Evolutionary conservation across 257 asterid genomes (phyloP).

Genomic region (Solanum sitiens): DNA sequence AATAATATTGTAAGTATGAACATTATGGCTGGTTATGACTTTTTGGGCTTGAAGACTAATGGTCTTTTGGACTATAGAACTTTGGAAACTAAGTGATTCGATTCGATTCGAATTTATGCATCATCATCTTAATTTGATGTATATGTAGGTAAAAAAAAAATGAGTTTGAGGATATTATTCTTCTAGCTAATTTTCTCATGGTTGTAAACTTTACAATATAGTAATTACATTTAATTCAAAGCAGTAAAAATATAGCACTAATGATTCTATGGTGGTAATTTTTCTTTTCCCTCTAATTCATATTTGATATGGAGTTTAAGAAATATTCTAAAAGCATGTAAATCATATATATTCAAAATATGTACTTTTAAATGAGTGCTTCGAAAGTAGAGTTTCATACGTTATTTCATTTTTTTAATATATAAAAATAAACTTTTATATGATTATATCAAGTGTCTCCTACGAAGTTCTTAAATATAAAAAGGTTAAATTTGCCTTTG

Average conservation of each 20-base stretch:
- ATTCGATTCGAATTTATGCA: not conserved
- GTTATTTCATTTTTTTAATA: not conserved
- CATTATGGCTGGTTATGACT: slow-evolving; percentile 38
- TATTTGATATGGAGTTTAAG: not conserved
- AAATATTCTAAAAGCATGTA: too few species aligned
- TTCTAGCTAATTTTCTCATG: slow-evolving; percentile 10
- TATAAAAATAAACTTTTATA: not conserved
- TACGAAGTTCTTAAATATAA: not conserved
- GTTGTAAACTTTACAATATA: slow-evolving; percentile 16
- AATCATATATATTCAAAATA: not conserved
- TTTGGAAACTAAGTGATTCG: slow-evolving; percentile 25
- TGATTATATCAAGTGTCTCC: not conserved
- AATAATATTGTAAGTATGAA: slow-evolving; percentile 2
- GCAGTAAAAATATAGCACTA: not conserved
- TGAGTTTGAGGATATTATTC: slow-evolving; percentile 5
- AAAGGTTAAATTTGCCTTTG: not conserved
- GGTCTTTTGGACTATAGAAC: slow-evolving; percentile 63
- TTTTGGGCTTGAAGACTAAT: slow-evolving; percentile 49
- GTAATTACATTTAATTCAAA: not conserved
- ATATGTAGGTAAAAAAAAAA: slow-evolving; percentile 3
- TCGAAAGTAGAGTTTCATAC: not conserved
- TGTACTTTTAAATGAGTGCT: not conserved
- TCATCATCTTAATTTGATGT: not conserved
- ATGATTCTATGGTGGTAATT: not conserved
- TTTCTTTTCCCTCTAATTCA: not conserved